Evolutionary conservation across 306 rosid genomes (phyloP).

Genomic region (Vigna hirtella): DNA sequence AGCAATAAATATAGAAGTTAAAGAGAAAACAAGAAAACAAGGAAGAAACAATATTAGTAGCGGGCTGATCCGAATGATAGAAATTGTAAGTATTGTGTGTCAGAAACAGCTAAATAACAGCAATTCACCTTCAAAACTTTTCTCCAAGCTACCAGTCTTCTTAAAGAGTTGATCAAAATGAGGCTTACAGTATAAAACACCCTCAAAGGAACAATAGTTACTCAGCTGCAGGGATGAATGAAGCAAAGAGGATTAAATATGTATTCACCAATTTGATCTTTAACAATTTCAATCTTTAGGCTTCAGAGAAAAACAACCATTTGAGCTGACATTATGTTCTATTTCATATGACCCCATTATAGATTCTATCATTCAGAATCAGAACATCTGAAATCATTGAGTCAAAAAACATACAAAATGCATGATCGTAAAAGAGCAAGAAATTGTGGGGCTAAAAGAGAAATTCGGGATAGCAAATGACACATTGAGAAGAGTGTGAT

Average conservation of each 20-base stretch:
- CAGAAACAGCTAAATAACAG: constrained; percentile 22
- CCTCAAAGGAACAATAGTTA: constrained; percentile 86
- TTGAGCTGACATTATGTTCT: not conserved
- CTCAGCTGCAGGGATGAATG: constrained; percentile 68
- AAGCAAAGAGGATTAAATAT: constrained; percentile 9
- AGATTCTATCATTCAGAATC: not conserved
- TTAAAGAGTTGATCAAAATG: constrained; percentile 92
- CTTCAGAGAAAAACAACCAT: not conserved
- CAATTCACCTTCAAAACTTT: constrained; percentile 85
- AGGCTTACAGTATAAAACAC: constrained; percentile 95
- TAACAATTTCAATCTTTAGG: constrained; percentile 10
- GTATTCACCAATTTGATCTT: not conserved
- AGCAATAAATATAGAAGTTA: constrained; percentile 2
- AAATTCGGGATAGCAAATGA: not conserved
- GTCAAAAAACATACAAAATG: not conserved
- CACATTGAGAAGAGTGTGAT: not conserved
- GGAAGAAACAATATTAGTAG: not conserved
- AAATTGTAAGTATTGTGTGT: constrained; percentile 33
- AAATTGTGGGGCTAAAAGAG: not conserved
- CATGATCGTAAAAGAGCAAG: not conserved
- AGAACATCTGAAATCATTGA: not conserved
- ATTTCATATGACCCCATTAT: not conserved
- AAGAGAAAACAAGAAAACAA: not conserved
- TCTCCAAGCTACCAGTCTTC: constrained; percentile 95
- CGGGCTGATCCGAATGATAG: not conserved